Conservation (phyloP, 768 basidiomycete genomes). For the Lepiota venenata region DNA sequence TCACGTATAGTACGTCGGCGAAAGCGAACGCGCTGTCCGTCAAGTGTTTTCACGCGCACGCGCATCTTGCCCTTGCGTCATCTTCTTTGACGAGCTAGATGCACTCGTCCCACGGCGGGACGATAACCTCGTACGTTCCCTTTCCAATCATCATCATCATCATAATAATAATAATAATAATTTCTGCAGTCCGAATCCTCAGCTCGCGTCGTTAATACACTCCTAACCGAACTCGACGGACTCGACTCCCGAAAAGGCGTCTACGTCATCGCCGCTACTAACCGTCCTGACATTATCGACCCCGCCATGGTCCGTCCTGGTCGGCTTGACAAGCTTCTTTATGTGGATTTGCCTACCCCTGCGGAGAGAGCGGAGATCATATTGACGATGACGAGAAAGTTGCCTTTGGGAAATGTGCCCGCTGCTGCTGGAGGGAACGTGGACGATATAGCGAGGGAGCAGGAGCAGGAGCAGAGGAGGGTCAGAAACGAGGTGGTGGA, state of each 20-base stretch:
- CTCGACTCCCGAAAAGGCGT: conserved; percentile 84
- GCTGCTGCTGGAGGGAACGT: not conserved
- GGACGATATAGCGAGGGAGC: conserved; percentile 14
- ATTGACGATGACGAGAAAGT: conserved; percentile 65
- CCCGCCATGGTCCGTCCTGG: conserved; percentile 98
- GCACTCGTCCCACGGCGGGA: conserved; percentile 89
- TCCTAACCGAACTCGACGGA: conserved; percentile 92
- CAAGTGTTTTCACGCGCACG: conserved; percentile 93
- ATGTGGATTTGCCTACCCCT: conserved; percentile 80
- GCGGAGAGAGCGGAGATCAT: conserved; percentile 83
- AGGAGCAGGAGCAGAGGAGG: conserved; percentile 13
- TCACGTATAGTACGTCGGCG: conserved; percentile 81
- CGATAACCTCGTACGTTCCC: conserved; percentile 69
- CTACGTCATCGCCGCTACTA: conserved; percentile 94
- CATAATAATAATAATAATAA: not conserved
- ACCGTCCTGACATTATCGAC: conserved; percentile 96
- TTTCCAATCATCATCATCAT: not conserved
- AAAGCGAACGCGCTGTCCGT: conserved; percentile 92
- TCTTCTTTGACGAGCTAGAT: conserved; percentile 95
- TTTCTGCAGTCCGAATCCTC: conserved; percentile 80
- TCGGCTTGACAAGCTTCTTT: conserved; percentile 89
- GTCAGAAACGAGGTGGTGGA: conserved; percentile 28
- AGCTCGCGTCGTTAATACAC: conserved; percentile 89
- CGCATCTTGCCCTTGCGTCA: conserved; percentile 91
- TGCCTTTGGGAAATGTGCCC: conserved; percentile 49